Conservation (phyloP, 2,329 filamentous ascomycete species). For the Elsinoe batatas region DNA sequence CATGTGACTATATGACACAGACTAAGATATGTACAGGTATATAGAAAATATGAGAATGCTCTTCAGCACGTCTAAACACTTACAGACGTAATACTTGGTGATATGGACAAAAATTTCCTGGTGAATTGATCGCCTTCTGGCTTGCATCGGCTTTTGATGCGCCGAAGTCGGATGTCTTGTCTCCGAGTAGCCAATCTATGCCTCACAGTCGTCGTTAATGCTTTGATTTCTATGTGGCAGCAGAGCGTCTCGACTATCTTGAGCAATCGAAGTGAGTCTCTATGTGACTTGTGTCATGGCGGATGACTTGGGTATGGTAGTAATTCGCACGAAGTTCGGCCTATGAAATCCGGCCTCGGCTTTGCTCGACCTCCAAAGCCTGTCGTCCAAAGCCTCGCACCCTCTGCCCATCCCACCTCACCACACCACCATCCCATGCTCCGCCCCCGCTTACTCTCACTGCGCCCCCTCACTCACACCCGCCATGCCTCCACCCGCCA, state of each 20-base stretch:
- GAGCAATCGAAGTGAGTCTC: too few species aligned
- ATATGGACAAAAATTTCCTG: neutral
- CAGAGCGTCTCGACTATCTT: too few species aligned
- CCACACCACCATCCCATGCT: neutral
- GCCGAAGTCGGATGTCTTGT: neutral
- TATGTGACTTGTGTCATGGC: too few species aligned
- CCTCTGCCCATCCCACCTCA: neutral
- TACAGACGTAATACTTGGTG: neutral
- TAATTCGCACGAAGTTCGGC: too few species aligned
- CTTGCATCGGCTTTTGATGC: constrained; percentile 2
- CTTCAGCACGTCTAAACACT: neutral
- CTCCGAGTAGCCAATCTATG: neutral
- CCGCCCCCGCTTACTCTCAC: neutral
- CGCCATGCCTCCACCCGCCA: neutral
- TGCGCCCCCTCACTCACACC: neutral
- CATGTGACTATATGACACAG: neutral
- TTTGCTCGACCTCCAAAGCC: too few species aligned
- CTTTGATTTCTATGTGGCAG: too few species aligned
- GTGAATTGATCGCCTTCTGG: neutral
- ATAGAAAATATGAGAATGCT: neutral
- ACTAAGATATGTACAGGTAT: neutral
- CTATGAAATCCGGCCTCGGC: too few species aligned
- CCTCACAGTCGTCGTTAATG: neutral
- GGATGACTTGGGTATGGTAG: too few species aligned
- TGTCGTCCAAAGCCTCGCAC: too few species aligned